Evolutionary conservation across 1,139 yeast genomes (phyloP).

Genomic region (Blastobotrys aristatus): DNA sequence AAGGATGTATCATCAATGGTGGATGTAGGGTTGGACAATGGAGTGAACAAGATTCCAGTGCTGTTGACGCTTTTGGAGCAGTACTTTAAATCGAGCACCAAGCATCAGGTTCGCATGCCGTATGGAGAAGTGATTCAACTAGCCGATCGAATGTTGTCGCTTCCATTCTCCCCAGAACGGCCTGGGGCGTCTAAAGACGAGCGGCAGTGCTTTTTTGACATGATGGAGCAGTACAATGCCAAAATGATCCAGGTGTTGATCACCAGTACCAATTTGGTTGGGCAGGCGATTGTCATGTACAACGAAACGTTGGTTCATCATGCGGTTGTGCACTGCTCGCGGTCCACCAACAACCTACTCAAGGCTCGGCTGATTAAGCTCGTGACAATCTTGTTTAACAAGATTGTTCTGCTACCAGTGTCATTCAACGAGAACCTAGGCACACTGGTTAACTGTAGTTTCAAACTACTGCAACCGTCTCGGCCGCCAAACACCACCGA

Average conservation of each 20-base stretch:
- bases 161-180: constrained; percentile 19
- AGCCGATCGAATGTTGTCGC: constrained; percentile 25
- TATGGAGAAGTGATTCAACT: constrained; percentile 26
- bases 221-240: constrained; percentile 23
- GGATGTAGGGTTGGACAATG: neutral
- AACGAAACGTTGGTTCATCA: constrained; percentile 26
- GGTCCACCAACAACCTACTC: constrained; percentile 9
- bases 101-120: constrained; percentile 29
- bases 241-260: constrained; percentile 18
- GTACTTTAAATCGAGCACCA: constrained; percentile 26
- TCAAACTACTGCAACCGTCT: constrained; percentile 18
- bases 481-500: constrained; percentile 16
- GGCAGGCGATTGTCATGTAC: constrained; percentile 25
- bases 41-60: constrained; percentile 18
- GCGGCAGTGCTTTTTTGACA: constrained; percentile 19
- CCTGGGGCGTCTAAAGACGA: constrained; percentile 21
- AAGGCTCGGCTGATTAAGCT: constrained; percentile 17
- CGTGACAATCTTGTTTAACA: constrained; percentile 17
- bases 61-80: constrained; percentile 24
- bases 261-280: constrained; percentile 18
- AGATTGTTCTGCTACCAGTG: constrained; percentile 18
- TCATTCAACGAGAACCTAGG: constrained; percentile 16
- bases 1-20: neutral
- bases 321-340: constrained; percentile 16
- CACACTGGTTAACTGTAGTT: constrained; percentile 24